Base-by-base conservation (phyloP, 805 yeast genomes). In the Cyberlindnera petersonii region DNA sequence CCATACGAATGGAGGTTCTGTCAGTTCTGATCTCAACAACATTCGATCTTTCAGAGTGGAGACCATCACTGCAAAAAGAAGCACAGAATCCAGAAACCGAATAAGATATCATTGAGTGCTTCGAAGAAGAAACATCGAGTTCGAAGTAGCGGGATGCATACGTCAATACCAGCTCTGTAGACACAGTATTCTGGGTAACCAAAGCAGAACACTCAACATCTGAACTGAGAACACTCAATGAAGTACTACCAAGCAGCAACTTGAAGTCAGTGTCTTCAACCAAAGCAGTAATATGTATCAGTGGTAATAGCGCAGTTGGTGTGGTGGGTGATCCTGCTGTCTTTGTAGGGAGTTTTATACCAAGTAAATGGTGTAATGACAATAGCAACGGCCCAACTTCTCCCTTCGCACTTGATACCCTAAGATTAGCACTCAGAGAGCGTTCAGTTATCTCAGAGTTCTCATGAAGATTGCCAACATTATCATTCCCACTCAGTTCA, bases 401-500 rank as follows among this genome's bases (percentile, higher is more conserved):
- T 6, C 45, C 45, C 26, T 37, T 44, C 18, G 41, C 8, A 8
- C 39, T 22, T 2, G 41, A 31, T 0, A 41, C 26, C 19, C 37
- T 45, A 18, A 38, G 20, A 23, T 42, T 39, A 10, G 24, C 17
- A 24, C 28, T n/a, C n/a, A 15, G 9, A n/a, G 26, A 11, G 4
- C 24, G 6, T 9, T 11, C 17, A 10, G 11, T 11, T 16, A 11
- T 11, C 6, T 15, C 21, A 11, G 5, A 27, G 24, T 4, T 9
- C 4, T 4, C 21, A 9, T 4, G 10, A 4, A 14, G 22, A 37
- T 21, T n/a, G 4, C 6, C 23, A 6, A 18, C n/a, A 16, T 23
- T 21, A 10, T 31, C 24, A 6, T 34, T 26, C 3, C 44, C 44
- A n/a, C 47, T 50, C 10, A 60, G 15, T 35, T 61, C 56, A 9